These are phyloP conservation scores for Cytospora mali DNA, from an alignment of 2,329 filamentous ascomycete genomes.

Conservation along the genomic window DNA sequence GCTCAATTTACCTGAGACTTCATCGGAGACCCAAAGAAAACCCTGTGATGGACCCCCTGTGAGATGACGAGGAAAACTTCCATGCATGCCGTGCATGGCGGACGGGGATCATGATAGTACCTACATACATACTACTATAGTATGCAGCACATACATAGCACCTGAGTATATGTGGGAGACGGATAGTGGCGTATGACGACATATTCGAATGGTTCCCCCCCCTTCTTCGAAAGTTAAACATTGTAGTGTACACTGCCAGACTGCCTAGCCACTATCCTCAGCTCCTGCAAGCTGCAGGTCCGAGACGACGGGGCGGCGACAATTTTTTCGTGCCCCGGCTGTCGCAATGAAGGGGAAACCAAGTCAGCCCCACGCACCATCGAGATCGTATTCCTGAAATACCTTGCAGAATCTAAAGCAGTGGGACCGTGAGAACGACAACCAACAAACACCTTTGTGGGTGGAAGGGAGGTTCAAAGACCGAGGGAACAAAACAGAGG, in stretches of 20 bases:
- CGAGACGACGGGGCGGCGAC: conserved; percentile 1
- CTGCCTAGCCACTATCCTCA: not conserved
- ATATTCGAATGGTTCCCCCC: not conserved
- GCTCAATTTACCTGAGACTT: conserved; percentile 18
- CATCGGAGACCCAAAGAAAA: conserved; percentile 1
- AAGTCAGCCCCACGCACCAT: not conserved
- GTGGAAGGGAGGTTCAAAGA: not conserved
- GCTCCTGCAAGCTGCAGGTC: not conserved
- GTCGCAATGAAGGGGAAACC: not conserved
- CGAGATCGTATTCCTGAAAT: conserved; percentile 1
- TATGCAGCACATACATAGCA: too few relatives aligned
- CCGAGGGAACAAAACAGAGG: too few relatives aligned
- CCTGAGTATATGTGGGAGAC: not conserved
- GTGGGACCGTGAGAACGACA: not conserved
- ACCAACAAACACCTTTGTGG: not conserved
- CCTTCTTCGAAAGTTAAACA: too few relatives aligned
- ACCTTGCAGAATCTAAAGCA: not conserved
- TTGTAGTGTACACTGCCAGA: not conserved
- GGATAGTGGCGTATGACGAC: conserved; percentile 15
- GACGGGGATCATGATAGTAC: conserved; percentile 10
- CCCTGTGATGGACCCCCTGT: not conserved
- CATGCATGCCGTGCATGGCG: conserved; percentile 17
- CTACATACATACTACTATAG: not conserved
- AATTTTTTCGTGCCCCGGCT: not conserved
- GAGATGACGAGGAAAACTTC: not conserved